Evolutionary conservation across 345 rosid genomes (phyloP), one percentile per base, ranked within the genome.

Genomic region (Xanthoceras sorbifolium): DNA sequence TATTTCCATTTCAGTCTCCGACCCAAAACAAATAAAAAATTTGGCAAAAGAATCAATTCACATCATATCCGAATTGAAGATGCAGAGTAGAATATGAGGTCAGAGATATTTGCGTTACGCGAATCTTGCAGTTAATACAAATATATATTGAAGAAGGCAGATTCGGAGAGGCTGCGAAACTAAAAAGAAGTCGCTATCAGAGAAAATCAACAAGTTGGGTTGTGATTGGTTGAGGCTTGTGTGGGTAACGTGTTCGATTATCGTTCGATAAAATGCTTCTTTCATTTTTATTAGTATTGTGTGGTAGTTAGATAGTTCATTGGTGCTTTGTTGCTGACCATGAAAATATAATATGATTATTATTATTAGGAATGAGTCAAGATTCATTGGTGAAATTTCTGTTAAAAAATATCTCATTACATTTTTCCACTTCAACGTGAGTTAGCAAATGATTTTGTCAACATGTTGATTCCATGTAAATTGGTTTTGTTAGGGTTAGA

Each of bases 151-250:
- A 54, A n/a, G 23, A 9, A 22, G 6, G 25, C 26, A 31, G 12
- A 38, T 29, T 68, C 50, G 18, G 17, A 0, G 59, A 31, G 14
- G 62, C 29, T 32, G 17, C 0, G 4, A 26, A 68, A 68, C 38
- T 1, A n/a, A 31, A 38, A 71, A 29, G 72, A 78, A 54, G 80
- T 75, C 75, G 57, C 59, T 20, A 62, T 79, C 76, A 42, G 76
- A 63, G 76, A 82, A 88, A 84, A 87, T 88, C 87, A 72, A 36
- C 75, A 74, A 23, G 15, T 66, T 60, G 84, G 29, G 67, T 0
- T 82, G 70, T 80, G 78, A 89, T 92, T 87, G 91, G 94, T 70
- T 71, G 77, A n/a, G 31, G 84, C 60, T 32, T 31, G 9, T 4
- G 46, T 61, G 72, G 18, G 50, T 67, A 69, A 86, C 91, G 92